Evolutionary conservation across 2,329 filamentous ascomycete species (phyloP), one percentile per base, ranked within the genome.

Genomic region (Diaporthe eres): DNA sequence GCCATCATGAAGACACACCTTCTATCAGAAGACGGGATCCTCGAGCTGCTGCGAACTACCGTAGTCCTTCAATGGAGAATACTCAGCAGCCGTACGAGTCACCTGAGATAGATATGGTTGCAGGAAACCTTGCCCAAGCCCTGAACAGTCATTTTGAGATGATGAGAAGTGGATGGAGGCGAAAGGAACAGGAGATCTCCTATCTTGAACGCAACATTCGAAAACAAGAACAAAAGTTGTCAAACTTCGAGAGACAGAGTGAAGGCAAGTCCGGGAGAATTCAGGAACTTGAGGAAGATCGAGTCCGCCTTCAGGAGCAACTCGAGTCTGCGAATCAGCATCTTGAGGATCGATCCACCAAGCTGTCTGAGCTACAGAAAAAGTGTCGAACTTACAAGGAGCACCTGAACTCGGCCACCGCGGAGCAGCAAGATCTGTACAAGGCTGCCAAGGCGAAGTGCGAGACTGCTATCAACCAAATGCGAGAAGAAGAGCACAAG

Each of bases 371-470:
- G 28, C 75, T 86, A 1, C 79, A 85, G 65, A 83, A 84, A 13
- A 88, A 83, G 74, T 79, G 83, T 58, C 80, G 80, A 8, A 78
- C 78, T 1, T 85, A 83, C 75, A 84, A 81, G 72, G 77, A 79
- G 4, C 85, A 85, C 22, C 79, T 90, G n/a, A 88, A 89, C 73
- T 81, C 85, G 65, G 85, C 86, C 1, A 85, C 87, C 12, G 76
- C 78, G 2, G 88, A 90, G 75, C 88, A 90, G 39, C 86, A 89
- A 74, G 79, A 79, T 7, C 81, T 89, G 1, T 88, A 83, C 77
- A 79, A 76, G 4, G 80, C 81, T 53, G 82, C 83, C 12, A 83
- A 81, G 57, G 71, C 81, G 2, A 81, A 81, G 57, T 85, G 83
- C 71, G 76, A 85, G 22, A 76, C 84, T 3, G 79, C 83, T 0